Base-by-base conservation (phyloP, 2,329 filamentous ascomycete genomes). In the Trichoderma arundinaceum region DNA sequence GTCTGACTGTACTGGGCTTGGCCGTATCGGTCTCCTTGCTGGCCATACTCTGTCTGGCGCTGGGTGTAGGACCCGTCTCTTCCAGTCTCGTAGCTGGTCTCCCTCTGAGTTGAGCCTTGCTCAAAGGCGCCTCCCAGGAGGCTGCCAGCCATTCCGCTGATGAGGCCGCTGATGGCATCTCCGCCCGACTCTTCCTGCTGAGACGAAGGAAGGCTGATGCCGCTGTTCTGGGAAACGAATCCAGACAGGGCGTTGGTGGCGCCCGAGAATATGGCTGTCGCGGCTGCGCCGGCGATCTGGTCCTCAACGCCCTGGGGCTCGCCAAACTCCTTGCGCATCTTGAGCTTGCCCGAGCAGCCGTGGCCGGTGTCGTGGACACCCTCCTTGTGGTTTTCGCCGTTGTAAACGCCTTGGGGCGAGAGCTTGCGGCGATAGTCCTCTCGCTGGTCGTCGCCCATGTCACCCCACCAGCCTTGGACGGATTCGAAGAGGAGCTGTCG, bases 331-430 rank as follows among this genome's bases (percentile, higher is more conserved):
- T 91, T 93, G 68, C 88, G 87, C 86, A 96, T 91, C 69, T 88
- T 86, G 10, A 97, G 82, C 77, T 93, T 93, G 67, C 91, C 88
- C 67, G 80, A 82, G 74, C 92, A 96, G 59, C 92, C 92, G 74
- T 97, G 92, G 12, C 91, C 94, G 60, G 86, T 89, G 77, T 97
- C 93, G 15, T 92, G 80, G 10, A 94, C 90, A 33, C 92, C 92
- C 71, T 92, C 88, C 77, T 92, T 94, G 80, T 97, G 94, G 77
- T 97, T 97, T 67, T 89, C 83, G 15, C 91, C 91, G 53, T 86
- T 82, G 75, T 88, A 76, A 57, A 97, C 92, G 66, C 94, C 94
- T 0, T 90, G 83, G 17, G 92, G 88, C 71, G 89, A 92, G 52
- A 97, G 84, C 78, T 93, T 90, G 59, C 84, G 78, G 64, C 92